Evolutionary conservation across 495 filamentous ascomycete genomes (phyloP).

Genomic region (Lophiotrema nucula): DNA sequence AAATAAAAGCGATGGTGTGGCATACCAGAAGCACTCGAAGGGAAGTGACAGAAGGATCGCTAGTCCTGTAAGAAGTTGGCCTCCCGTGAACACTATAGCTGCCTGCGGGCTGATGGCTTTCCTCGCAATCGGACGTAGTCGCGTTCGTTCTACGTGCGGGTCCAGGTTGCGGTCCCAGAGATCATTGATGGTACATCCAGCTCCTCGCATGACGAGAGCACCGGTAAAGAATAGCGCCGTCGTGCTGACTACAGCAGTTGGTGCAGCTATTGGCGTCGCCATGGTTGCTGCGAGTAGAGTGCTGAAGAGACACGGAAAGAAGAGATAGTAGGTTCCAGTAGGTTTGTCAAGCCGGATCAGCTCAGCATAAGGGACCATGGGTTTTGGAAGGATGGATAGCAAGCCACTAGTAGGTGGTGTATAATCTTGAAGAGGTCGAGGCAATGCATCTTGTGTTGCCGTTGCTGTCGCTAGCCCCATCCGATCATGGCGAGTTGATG

Average conservation of each 20-base stretch:
- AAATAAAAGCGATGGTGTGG: conserved; percentile 76
- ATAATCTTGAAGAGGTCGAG: conserved; percentile 48
- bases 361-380: conserved; percentile 91
- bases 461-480: conserved; percentile 10
- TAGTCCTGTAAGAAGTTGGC: conserved; percentile 76
- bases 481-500: too few relatives aligned
- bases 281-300: conserved; percentile 67
- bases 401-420: conserved; percentile 70
- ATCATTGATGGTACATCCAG: conserved; percentile 98
- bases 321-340: conserved; percentile 91
- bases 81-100: conserved; percentile 78
- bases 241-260: conserved; percentile 59
- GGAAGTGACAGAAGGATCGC: conserved; percentile 86
- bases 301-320: conserved; percentile 90
- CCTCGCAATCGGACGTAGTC: conserved; percentile 83
- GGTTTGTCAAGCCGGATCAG: conserved; percentile 92
- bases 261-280: conserved; percentile 56
- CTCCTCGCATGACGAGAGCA: conserved; percentile 92
- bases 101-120: conserved; percentile 72
- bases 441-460: conserved; percentile 17
- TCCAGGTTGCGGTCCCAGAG: conserved; percentile 95
- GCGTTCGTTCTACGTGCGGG: conserved; percentile 82
- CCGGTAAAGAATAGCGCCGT: conserved; percentile 79
- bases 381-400: conserved; percentile 68
- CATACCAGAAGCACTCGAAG: conserved; percentile 77